A percentile compares a stretch with the other conserved stretches of the same genome.
Evolutionary conservation across 768 basidiomycete species (phyloP).

Genomic region (Clavulina sp.): DNA sequence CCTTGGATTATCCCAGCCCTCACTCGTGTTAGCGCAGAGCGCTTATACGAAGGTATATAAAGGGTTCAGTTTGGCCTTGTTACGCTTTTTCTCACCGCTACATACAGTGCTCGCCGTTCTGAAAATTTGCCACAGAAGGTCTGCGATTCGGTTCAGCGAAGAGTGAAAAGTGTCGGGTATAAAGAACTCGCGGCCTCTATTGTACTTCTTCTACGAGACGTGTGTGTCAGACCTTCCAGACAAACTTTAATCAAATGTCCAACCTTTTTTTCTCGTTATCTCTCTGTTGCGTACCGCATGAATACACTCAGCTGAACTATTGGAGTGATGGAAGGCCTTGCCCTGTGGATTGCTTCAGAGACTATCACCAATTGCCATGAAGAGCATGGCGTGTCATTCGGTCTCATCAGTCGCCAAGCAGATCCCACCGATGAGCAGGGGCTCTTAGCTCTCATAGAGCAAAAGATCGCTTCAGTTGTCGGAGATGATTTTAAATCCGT

Average conservation of each 20-base stretch:
- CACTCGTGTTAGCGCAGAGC: too few relatives aligned
- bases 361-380: constrained; percentile 21
- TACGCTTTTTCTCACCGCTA: too few relatives aligned
- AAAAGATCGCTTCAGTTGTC: background rate
- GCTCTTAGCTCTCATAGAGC: constrained; percentile 29
- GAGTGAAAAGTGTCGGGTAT: background rate
- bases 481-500: background rate
- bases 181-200: background rate
- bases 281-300: background rate
- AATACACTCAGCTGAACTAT: too few relatives aligned
- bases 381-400: constrained; percentile 16
- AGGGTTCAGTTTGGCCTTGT: too few relatives aligned
- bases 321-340: too few relatives aligned
- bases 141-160: background rate
- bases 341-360: constrained; percentile 5
- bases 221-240: background rate
- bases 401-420: constrained; percentile 41
- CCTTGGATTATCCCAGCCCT: too few relatives aligned
- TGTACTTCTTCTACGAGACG: background rate
- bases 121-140: background rate
- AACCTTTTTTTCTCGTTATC: background rate
- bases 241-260: background rate
- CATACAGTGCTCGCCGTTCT: background rate
- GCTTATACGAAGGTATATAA: too few relatives aligned
- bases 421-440: constrained; percentile 29